Evolutionary conservation across 805 yeast genomes (phyloP), one percentile per base, ranked within the genome.

Genomic region (Starmerella geochares): DNA sequence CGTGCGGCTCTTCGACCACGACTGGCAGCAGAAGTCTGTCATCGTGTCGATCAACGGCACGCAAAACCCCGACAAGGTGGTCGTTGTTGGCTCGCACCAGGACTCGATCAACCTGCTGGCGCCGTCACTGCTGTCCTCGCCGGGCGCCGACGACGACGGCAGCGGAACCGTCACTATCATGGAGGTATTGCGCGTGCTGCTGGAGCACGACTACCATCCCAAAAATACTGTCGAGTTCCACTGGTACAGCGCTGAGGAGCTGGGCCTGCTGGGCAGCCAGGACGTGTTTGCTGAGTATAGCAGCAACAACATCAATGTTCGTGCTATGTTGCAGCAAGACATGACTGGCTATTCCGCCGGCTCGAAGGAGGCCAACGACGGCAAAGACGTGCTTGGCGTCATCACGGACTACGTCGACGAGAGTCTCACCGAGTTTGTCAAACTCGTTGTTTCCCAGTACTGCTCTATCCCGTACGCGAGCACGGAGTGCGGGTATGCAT

Each of bases 81-180:
- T 90, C 1, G 79, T 90, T 14, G 75, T 90, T 35, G 96, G 96
- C 1, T 83, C 94, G 23, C 97, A 90, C 67, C 84, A 82, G 62
- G 97, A 90, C 63, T 82, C 94, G 2, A 74, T 81, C 55, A 86
- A 86, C 62, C 69, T 85, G 49, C 57, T 84, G 38, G 72, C 84
- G 50, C 96, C 95, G 9, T 72, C 72, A 39, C 54, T 79, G 17
- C 62, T 83, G 56, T 72, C 78, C 21, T 86, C 95, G 0, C 96
- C 96, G 1, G 97, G 97, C 2, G 96, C 95, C 3, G 97, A 90
- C 63, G 97, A 90, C 62, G 84, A 88, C 65, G 94, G 95, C 2
- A 78, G 88, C 3, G 97, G 96, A 9, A 81, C 88, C 4, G 79
- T 82, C 3, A 81, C 94, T 2, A 75, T 77, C 28, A 65, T 87